Evolutionary conservation across 805 yeast genomes (phyloP).

Genomic region (Candida silvatica): DNA sequence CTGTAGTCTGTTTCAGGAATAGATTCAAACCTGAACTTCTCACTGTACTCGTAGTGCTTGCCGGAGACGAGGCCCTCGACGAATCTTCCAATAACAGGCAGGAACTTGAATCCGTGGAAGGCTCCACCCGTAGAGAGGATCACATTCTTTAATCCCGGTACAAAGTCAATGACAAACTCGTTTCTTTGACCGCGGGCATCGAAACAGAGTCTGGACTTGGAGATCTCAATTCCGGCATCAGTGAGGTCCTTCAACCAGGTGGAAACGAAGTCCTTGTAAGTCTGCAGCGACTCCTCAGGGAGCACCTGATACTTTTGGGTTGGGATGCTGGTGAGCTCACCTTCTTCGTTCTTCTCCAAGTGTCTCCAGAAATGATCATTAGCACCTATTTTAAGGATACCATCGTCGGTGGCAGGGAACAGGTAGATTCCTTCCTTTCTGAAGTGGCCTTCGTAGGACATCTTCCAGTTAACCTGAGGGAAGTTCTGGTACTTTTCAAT

Average conservation of each 20-base stretch:
- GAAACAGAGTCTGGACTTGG: conserved; percentile 5
- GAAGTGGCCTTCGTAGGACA: conserved; percentile 8
- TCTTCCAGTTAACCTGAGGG: conserved; percentile 25
- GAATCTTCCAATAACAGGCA: conserved; percentile 14
- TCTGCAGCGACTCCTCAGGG: conserved; percentile 6
- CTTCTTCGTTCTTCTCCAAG: not conserved
- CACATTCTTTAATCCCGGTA: conserved; percentile 7
- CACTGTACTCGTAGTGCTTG: conserved; percentile 8
- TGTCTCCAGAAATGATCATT: conserved; percentile 6
- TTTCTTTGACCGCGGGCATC: conserved; percentile 6
- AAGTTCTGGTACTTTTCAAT: conserved; percentile 23
- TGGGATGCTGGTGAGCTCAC: conserved; percentile 4
- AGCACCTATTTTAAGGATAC: conserved; percentile 7
- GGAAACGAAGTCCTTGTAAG: conserved; percentile 6
- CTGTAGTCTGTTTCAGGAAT: conserved; percentile 6
- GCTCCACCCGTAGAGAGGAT: conserved; percentile 9
- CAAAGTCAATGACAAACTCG: conserved; percentile 9
- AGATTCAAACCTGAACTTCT: conserved; percentile 8
- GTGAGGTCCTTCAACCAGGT: conserved; percentile 1
- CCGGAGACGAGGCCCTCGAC: conserved; percentile 6
- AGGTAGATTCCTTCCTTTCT: conserved; percentile 9
- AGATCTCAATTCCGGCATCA: conserved; percentile 5
- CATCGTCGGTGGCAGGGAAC: conserved; percentile 12
- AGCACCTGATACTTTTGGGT: conserved; percentile 4
- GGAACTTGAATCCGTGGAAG: conserved; percentile 11